Evolutionary conservation across 148 eudicot genomes (phyloP).

Genomic region (Camellia japonica): DNA sequence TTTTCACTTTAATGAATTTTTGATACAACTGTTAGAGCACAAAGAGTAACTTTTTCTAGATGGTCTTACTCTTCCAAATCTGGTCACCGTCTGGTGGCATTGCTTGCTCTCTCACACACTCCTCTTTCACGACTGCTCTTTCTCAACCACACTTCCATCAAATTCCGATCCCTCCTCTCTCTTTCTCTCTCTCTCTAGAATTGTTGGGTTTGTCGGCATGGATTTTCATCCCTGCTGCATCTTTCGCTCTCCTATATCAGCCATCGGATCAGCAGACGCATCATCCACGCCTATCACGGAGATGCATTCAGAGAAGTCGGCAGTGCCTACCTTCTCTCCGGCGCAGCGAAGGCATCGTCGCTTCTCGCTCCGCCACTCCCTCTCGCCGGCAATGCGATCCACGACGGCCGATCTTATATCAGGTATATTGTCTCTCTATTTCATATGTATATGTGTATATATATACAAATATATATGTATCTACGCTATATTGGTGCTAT

Average conservation of each 20-base stretch:
- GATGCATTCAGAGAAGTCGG: slow-evolving; percentile 81
- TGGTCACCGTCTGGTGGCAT: too few relatives aligned
- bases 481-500: background rate
- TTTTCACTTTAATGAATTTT: too few relatives aligned
- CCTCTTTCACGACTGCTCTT: too few relatives aligned
- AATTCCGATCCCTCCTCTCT: slow-evolving; percentile 24
- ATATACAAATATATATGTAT: background rate
- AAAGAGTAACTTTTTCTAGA: too few relatives aligned
- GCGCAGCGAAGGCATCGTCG: slow-evolving; percentile 81
- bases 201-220: slow-evolving; percentile 20
- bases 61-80: too few relatives aligned
- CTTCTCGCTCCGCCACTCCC: slow-evolving; percentile 41
- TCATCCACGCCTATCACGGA: slow-evolving; percentile 72
- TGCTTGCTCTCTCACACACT: background rate
- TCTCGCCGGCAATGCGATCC: slow-evolving; percentile 26
- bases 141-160: slow-evolving; percentile 18
- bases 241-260: slow-evolving; percentile 18
- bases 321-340: slow-evolving; percentile 73
- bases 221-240: slow-evolving; percentile 15
- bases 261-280: slow-evolving; percentile 38
- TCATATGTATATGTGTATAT: background rate
- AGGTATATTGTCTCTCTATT: slow-evolving; percentile 33
- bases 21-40: too few relatives aligned
- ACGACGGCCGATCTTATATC: slow-evolving; percentile 70
- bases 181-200: slow-evolving; percentile 18